phyloP scores from a whole-genome alignment of 2,329 filamentous ascomycete species.

The Colletotrichum tropicicola region DNA sequence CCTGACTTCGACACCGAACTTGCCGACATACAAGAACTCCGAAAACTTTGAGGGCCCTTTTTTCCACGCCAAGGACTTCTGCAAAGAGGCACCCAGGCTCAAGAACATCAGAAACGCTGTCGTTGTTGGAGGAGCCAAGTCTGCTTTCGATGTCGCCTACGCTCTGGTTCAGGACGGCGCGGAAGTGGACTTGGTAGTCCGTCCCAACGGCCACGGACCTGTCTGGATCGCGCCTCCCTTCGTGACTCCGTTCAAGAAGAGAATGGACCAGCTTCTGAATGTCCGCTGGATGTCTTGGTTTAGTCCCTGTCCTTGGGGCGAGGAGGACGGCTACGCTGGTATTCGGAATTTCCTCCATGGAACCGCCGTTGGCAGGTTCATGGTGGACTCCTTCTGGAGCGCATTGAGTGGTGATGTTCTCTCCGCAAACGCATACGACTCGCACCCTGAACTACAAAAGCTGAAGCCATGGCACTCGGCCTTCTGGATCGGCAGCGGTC shows the following conservation, averaged over 20 bases:
- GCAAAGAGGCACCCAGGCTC: slow-evolving; percentile 41
- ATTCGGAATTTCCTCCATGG: slow-evolving; percentile 58
- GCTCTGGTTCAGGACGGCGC: slow-evolving; percentile 52
- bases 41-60: slow-evolving; percentile 47
- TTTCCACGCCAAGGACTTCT: slow-evolving; percentile 55
- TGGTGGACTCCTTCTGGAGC: slow-evolving; percentile 60
- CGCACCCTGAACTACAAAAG: slow-evolving; percentile 47
- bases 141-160: slow-evolving; percentile 66
- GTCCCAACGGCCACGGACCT: slow-evolving; percentile 60
- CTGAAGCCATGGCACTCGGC: slow-evolving; percentile 50
- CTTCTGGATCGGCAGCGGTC: slow-evolving; percentile 58
- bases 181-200: slow-evolving; percentile 61
- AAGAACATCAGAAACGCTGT: slow-evolving; percentile 45
- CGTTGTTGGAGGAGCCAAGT: slow-evolving; percentile 66
- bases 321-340: slow-evolving; percentile 59
- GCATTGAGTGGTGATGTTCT: slow-evolving; percentile 57
- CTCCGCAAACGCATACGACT: slow-evolving; percentile 54
- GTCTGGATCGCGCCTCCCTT: slow-evolving; percentile 63
- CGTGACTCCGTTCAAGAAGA: slow-evolving; percentile 68
- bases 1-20: slow-evolving; percentile 52
- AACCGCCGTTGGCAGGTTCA: slow-evolving; percentile 55
- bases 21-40: slow-evolving; percentile 47
- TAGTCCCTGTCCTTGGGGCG: slow-evolving; percentile 72
- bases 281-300: slow-evolving; percentile 71
- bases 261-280: slow-evolving; percentile 65